A percentile compares a stretch with the other conserved stretches of the same genome.
Conservation (phyloP, 441 rosid species). For the Populus hybrid region DNA sequence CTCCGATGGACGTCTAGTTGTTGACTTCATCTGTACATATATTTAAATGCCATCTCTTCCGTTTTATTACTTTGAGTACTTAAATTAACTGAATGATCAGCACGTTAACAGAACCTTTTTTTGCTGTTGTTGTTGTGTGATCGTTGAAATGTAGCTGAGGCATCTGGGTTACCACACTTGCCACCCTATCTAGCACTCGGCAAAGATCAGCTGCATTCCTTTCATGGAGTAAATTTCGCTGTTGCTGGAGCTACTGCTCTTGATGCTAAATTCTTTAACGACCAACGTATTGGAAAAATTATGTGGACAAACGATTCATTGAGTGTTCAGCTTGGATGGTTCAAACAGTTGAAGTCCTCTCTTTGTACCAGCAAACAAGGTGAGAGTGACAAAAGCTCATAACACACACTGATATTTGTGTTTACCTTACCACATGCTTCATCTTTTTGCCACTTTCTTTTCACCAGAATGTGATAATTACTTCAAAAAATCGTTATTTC, state of each 20-base stretch:
- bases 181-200: slow-evolving; percentile 49
- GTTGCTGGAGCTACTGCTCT: slow-evolving; percentile 79
- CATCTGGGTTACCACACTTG: slow-evolving; percentile 49
- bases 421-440: neutral
- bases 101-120: neutral
- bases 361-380: slow-evolving; percentile 51
- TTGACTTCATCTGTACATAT: slow-evolving; percentile 64
- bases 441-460: neutral
- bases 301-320: slow-evolving; percentile 58
- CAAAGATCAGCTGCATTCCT: slow-evolving; percentile 20
- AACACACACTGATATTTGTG: neutral
- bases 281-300: slow-evolving; percentile 30
- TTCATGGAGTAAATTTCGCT: slow-evolving; percentile 62
- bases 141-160: slow-evolving; percentile 50
- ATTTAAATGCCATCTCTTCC: neutral
- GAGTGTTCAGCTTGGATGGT: slow-evolving; percentile 61
- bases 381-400: slow-evolving; percentile 7
- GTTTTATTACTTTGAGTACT: neutral
- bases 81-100: neutral
- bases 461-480: slow-evolving; percentile 49
- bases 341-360: slow-evolving; percentile 56
- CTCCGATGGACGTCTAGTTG: slow-evolving; percentile 69
- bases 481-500: slow-evolving; percentile 62
- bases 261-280: slow-evolving; percentile 36
- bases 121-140: neutral